These are phyloP conservation scores for Psilocybe tampanensis DNA, from an alignment of 768 basidiomycete species.

Conservation along the genomic window DNA sequence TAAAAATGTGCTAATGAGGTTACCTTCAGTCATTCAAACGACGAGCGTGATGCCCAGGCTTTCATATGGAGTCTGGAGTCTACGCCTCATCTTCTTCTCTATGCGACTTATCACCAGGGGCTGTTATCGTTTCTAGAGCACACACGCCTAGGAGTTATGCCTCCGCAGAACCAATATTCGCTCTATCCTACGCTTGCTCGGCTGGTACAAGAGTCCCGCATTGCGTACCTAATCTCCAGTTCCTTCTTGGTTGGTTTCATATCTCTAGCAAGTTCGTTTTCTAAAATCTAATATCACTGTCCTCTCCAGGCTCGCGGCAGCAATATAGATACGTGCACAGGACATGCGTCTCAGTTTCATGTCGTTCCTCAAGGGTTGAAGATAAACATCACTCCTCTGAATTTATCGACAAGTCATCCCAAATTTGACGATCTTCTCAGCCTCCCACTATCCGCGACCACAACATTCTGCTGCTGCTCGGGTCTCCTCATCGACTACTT, in stretches of 20 bases:
- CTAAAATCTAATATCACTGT: not conserved
- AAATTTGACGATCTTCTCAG: not conserved
- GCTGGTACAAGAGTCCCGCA: not conserved
- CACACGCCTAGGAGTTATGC: not conserved
- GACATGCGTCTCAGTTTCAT: not conserved
- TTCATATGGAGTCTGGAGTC: conserved; percentile 12
- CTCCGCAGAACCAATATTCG: not conserved
- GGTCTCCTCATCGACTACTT: not conserved
- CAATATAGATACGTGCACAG: not conserved
- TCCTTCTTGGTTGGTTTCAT: not conserved
- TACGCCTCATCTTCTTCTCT: conserved; percentile 4
- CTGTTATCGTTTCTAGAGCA: not conserved
- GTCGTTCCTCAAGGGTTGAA: conserved; percentile 10
- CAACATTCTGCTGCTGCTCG: not conserved
- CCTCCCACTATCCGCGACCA: too few species aligned
- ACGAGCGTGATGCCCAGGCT: not conserved
- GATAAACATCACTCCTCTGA: not conserved
- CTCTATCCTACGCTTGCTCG: not conserved
- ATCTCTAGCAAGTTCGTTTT: not conserved
- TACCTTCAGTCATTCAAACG: not conserved
- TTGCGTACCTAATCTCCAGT: conserved; percentile 5
- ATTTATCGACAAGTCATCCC: not conserved
- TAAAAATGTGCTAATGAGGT: not conserved
- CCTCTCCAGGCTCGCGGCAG: not conserved
- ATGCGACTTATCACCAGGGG: not conserved